A percentile compares a stretch with the other conserved stretches of the same genome.
Evolutionary conservation across 2,329 filamentous ascomycete species (phyloP).

Genomic region (Aspergillus hortae): DNA sequence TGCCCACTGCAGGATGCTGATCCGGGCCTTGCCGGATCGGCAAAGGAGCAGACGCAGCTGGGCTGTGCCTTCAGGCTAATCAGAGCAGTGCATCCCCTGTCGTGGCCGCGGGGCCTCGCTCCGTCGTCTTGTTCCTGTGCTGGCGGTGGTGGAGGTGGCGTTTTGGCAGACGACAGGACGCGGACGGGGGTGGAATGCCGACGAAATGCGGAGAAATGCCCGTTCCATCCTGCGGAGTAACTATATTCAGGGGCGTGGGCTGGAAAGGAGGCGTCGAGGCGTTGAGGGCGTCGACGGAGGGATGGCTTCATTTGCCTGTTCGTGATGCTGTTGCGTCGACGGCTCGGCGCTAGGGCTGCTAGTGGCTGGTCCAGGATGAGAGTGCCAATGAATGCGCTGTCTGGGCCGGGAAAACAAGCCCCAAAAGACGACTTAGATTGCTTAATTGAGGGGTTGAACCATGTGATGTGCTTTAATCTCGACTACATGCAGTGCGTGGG

Average conservation of each 20-base stretch:
- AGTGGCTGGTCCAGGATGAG: neutral
- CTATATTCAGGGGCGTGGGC: neutral
- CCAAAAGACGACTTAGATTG: neutral
- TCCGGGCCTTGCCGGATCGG: slow-evolving; percentile 4
- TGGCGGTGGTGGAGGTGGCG: neutral
- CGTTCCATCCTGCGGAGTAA: neutral
- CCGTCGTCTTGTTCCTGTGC: neutral
- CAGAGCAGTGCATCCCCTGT: neutral
- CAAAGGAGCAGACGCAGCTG: neutral
- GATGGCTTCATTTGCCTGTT: neutral
- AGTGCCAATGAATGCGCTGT: neutral
- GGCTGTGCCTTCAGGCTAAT: neutral
- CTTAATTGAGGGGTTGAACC: neutral
- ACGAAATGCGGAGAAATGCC: neutral
- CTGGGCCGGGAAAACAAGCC: neutral
- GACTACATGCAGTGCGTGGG: neutral
- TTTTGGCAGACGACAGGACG: neutral
- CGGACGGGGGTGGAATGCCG: neutral
- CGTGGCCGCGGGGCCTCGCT: neutral
- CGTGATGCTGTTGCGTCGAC: neutral
- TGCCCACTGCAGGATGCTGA: neutral
- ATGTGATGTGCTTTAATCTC: neutral
- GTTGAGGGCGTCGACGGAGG: neutral
- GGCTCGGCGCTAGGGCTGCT: neutral
- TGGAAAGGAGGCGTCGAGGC: neutral